A percentile compares a stretch with the other conserved stretches of the same genome.
These are phyloP conservation scores for Uronychia setigera DNA, from an alignment of 73 alveolate species.

Conservation along the genomic window DNA sequence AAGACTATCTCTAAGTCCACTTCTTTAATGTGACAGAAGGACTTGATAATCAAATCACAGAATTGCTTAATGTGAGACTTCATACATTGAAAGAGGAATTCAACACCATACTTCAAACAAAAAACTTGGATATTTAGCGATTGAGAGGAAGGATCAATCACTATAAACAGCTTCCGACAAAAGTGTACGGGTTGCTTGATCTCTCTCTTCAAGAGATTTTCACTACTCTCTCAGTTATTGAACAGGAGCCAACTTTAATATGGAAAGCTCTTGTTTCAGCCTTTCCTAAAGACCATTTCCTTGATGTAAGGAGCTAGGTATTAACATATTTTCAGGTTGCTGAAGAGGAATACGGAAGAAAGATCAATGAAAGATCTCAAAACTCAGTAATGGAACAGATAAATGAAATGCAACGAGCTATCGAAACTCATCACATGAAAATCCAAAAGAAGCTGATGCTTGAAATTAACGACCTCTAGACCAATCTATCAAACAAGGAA, in stretches of 20 bases:
- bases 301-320: no score
- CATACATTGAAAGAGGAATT: conserved; percentile 1
- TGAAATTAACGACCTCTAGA: background rate
- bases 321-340: no score
- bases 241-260: background rate
- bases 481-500: background rate
- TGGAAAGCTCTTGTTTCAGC: background rate
- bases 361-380: background rate
- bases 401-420: background rate
- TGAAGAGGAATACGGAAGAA: background rate
- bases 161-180: background rate
- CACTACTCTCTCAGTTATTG: background rate
- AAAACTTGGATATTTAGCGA: background rate
- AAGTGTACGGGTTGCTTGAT: background rate
- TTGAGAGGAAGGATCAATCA: background rate
- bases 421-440: background rate
- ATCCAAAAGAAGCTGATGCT: background rate
- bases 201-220: conserved; percentile 6
- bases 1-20: background rate
- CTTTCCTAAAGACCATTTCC: background rate
- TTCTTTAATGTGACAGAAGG: conserved; percentile 10
- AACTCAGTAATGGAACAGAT: background rate
- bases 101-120: background rate
- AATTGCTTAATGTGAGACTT: conserved; percentile 5
- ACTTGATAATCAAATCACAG: background rate